Conservation (phyloP, 2,329 filamentous ascomycete genomes). For the Trichoderma endophyticum region DNA sequence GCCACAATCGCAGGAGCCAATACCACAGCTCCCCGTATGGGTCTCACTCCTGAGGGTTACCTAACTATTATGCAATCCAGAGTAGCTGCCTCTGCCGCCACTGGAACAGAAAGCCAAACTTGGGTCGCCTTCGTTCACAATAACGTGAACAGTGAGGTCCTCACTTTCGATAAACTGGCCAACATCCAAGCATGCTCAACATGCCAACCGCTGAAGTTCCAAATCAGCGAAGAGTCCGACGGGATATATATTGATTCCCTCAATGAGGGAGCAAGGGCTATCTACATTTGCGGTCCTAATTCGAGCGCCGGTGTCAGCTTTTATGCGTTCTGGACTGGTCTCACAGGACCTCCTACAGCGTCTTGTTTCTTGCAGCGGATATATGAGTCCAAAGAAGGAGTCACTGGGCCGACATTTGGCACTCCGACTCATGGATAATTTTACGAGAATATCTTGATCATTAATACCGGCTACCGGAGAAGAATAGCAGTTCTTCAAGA, state of each 20-base stretch:
- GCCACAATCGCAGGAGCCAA: not conserved
- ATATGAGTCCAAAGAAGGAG: not conserved
- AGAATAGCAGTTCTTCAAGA: too few species aligned
- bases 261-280: not conserved
- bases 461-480: too few species aligned
- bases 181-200: conserved; percentile 1
- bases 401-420: not conserved
- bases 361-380: not conserved
- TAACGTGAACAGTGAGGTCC: not conserved
- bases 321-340: not conserved
- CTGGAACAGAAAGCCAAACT: not conserved
- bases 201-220: not conserved
- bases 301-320: not conserved
- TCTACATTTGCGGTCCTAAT: not conserved
- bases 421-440: not conserved
- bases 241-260: not conserved
- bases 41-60: not conserved
- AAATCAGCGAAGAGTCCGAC: not conserved
- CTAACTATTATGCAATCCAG: not conserved
- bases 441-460: too few species aligned
- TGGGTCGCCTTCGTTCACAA: not conserved
- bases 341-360: not conserved
- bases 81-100: not conserved
- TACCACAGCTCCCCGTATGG: conserved; percentile 1
- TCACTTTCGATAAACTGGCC: not conserved